Evolutionary conservation across 164 flowering plant genomes (phyloP).

Genomic region (Paratinospora sagittata): DNA sequence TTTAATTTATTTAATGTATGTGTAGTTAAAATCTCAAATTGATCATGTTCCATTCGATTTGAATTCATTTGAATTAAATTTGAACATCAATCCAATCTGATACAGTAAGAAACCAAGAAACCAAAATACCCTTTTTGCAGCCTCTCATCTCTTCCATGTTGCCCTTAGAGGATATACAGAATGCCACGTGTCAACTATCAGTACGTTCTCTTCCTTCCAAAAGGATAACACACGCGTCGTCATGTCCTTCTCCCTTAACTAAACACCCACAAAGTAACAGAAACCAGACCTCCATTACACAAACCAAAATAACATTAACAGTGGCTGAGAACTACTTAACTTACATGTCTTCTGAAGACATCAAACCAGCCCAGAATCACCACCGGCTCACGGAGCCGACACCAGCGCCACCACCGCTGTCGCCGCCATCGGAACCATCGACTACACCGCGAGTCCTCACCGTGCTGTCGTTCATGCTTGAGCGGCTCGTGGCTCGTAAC

Average conservation of each 20-base stretch:
- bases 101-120: too few relatives aligned
- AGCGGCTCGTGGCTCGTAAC: constrained; percentile 70
- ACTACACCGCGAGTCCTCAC: constrained; percentile 53
- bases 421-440: constrained; percentile 22
- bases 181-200: constrained; percentile 5
- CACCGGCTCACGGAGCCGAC: too few relatives aligned
- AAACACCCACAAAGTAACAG: background rate
- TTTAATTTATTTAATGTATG: too few relatives aligned
- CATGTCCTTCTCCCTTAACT: too few relatives aligned
- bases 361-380: constrained; percentile 18
- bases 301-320: background rate
- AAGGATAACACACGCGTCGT: constrained; percentile 5
- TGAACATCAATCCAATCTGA: too few relatives aligned
- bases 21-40: too few relatives aligned
- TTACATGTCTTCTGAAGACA: constrained; percentile 37
- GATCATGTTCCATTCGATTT: too few relatives aligned
- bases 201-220: background rate
- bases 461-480: constrained; percentile 51
- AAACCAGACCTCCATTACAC: background rate
- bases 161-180: background rate
- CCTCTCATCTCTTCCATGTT: background rate
- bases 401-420: constrained; percentile 24
- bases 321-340: background rate
- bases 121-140: background rate
- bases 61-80: too few relatives aligned